phyloP scores from a whole-genome alignment of 345 rosid genomes.

The Lepidium didymum region DNA sequence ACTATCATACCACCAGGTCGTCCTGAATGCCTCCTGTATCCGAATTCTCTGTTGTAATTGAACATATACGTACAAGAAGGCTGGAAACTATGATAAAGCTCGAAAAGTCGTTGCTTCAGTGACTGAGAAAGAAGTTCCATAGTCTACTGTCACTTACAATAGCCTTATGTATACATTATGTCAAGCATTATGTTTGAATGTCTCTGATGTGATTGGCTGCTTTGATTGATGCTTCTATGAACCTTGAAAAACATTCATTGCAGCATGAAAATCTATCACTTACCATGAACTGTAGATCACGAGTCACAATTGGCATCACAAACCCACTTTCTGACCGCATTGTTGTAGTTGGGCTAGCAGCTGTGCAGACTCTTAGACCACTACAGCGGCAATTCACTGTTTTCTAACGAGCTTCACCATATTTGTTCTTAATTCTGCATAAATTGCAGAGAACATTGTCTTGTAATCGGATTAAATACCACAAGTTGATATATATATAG shows the following conservation, averaged over 20 bases:
- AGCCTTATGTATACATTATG: slow-evolving; percentile 53
- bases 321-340: slow-evolving; percentile 88
- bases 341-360: slow-evolving; percentile 88
- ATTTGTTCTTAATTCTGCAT: slow-evolving; percentile 45
- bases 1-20: slow-evolving; percentile 98
- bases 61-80: slow-evolving; percentile 72
- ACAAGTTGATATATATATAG: no score
- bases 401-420: slow-evolving; percentile 34
- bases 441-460: not conserved
- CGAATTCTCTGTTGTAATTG: no score
- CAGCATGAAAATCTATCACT: slow-evolving; percentile 12
- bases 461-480: not conserved
- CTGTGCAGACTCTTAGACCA: slow-evolving; percentile 81
- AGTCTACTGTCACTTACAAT: slow-evolving; percentile 75
- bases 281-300: slow-evolving; percentile 74
- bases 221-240: no score
- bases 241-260: no score
- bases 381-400: slow-evolving; percentile 71
- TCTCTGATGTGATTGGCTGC: no score
- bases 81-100: slow-evolving; percentile 81
- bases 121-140: slow-evolving; percentile 62
- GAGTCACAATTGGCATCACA: slow-evolving; percentile 59
- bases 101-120: slow-evolving; percentile 61
- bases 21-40: slow-evolving; percentile 95
- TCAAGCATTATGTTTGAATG: no score